Evolutionary conservation across 2,329 filamentous ascomycete species (phyloP).

Genomic region (Aspergillus proliferans): DNA sequence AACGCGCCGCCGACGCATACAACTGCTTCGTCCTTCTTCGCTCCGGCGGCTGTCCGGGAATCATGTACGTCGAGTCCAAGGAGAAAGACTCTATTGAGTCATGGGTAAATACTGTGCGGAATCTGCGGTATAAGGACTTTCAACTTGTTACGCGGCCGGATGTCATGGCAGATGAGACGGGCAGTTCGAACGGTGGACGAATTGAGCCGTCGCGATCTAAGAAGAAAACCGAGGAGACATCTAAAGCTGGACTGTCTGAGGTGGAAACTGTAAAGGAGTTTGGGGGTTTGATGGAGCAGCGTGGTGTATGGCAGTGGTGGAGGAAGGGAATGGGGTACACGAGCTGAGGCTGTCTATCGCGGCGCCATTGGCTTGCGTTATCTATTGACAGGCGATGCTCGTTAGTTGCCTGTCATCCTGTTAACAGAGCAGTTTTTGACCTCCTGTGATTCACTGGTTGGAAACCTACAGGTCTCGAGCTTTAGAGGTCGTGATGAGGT

Average conservation of each 20-base stretch:
- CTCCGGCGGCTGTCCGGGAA: conserved; percentile 62
- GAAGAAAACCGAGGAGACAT: background rate
- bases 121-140: conserved; percentile 66
- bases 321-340: conserved; percentile 57
- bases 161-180: conserved; percentile 18
- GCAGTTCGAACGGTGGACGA: background rate
- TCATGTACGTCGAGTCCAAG: conserved; percentile 68
- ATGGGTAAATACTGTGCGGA: conserved; percentile 62
- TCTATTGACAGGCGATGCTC: conserved; percentile 1
- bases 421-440: background rate
- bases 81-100: conserved; percentile 49
- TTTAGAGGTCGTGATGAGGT: too few species aligned
- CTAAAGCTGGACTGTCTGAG: conserved; percentile 45
- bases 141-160: conserved; percentile 55
- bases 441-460: too few species aligned
- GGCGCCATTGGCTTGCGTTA: background rate
- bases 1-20: conserved; percentile 56
- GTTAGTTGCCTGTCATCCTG: too few species aligned
- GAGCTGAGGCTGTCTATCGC: conserved; percentile 1
- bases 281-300: conserved; percentile 53
- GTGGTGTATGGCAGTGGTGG: conserved; percentile 61
- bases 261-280: conserved; percentile 61
- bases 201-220: conserved; percentile 1
- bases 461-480: too few species aligned
- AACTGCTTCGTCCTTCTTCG: conserved; percentile 60